phyloP scores from a whole-genome alignment of 768 basidiomycete genomes.

The Trametes sanguinea region DNA sequence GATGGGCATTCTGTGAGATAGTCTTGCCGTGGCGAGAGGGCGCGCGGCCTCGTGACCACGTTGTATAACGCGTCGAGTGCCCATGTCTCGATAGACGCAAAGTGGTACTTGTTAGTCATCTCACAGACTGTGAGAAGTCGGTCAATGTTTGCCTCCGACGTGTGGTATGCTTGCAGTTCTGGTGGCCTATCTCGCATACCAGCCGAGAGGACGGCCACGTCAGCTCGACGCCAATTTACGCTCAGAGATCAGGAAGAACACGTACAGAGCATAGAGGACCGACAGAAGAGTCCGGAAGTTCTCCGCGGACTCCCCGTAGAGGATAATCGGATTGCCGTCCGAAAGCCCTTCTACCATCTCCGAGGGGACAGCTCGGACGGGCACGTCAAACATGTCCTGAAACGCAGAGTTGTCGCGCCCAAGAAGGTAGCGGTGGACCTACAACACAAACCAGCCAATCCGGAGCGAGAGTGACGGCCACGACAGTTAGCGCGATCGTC shows the following conservation, averaged over 20 bases:
- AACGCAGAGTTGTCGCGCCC: conserved; percentile 36
- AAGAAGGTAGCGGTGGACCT: conserved; percentile 35
- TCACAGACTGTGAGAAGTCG: conserved; percentile 43
- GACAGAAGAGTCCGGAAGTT: conserved; percentile 43
- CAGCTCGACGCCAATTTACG: neutral
- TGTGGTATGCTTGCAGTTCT: conserved; percentile 33
- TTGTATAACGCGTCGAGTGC: conserved; percentile 37
- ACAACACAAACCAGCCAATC: conserved; percentile 12
- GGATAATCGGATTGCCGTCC: conserved; percentile 39
- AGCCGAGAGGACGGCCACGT: neutral
- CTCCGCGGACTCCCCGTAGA: conserved; percentile 41
- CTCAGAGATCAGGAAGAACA: neutral
- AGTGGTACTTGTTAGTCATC: conserved; percentile 43
- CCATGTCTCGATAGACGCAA: conserved; percentile 40
- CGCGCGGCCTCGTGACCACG: conserved; percentile 31
- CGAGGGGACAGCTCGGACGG: conserved; percentile 1
- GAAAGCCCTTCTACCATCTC: conserved; percentile 27
- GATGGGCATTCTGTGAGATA: conserved; percentile 33
- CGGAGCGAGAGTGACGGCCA: conserved; percentile 1
- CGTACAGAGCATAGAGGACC: conserved; percentile 44
- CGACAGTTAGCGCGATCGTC: conserved; percentile 13
- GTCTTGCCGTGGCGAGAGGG: conserved; percentile 21
- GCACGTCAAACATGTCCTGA: conserved; percentile 34
- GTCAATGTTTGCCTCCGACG: conserved; percentile 34
- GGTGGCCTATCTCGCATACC: conserved; percentile 12